Evolutionary conservation across 306 rosid genomes (phyloP).

Genomic region (Lotus japonicus): DNA sequence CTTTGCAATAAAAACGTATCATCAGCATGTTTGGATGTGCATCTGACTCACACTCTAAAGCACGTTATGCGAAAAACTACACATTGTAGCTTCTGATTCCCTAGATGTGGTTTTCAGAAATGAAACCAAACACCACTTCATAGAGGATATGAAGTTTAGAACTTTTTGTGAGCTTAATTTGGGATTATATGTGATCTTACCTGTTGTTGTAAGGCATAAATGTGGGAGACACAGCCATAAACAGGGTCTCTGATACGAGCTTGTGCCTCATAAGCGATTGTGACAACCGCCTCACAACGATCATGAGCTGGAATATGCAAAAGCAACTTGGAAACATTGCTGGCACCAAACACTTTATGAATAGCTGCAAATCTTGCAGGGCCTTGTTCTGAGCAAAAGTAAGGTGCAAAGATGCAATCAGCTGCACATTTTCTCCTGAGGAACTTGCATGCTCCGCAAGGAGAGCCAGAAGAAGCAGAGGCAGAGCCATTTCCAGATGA

Average conservation of each 20-base stretch:
- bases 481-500: constrained; percentile 13
- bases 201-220: constrained; percentile 95
- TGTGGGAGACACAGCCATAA: constrained; percentile 95
- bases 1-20: too few relatives aligned
- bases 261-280: constrained; percentile 93
- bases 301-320: constrained; percentile 74
- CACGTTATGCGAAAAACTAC: too few relatives aligned
- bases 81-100: too few relatives aligned
- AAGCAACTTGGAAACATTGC: constrained; percentile 82
- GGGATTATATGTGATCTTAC: constrained; percentile 3
- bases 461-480: constrained; percentile 45
- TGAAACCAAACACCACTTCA: too few relatives aligned
- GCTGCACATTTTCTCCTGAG: constrained; percentile 78
- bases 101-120: too few relatives aligned
- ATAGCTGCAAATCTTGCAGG: constrained; percentile 92
- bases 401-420: constrained; percentile 92
- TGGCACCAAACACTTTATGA: constrained; percentile 94
- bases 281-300: constrained; percentile 90
- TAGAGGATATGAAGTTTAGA: background rate
- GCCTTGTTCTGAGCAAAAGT: constrained; percentile 84
- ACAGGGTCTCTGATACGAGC: constrained; percentile 93
- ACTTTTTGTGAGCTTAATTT: background rate
- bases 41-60: too few relatives aligned
- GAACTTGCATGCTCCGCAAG: constrained; percentile 99
- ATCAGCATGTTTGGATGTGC: too few relatives aligned